Base-by-base conservation (phyloP, 768 basidiomycete genomes). In the Suillus bovinus region DNA sequence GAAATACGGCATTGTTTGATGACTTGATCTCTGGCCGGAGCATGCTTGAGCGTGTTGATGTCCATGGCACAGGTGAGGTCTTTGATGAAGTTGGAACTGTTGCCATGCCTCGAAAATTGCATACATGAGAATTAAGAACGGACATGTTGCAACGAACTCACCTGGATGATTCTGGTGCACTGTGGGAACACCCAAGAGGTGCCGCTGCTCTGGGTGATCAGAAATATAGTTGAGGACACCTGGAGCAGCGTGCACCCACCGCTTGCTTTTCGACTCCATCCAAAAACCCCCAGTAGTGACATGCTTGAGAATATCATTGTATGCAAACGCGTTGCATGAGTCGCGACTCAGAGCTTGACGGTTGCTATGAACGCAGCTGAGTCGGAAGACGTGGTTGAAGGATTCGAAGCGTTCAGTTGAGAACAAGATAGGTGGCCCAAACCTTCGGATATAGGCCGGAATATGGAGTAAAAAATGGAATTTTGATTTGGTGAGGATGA, bases 381-480 rank as follows among this genome's bases (percentile, higher is more conserved):
- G 49, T 1, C 66, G 58, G 16, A 76, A 75, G 2, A 78, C 64
- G 1, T 69, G 69, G 13, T 70, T 69, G 56, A 70, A 74, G 0
- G 72, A 70, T 34, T 77, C 70, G 38, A 65, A 77, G 0, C 52
- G 50, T 42, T 77, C 70, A 2, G 74, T 76, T 0, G 70, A 69
- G 55, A 71, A 76, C 0, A 72, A 56, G 3, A 76, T 65, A 0
- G 73, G 64, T 0, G 75, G 74, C 0, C 71, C 74, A 63, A 76
- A 77, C 0, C 56, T 60, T 3, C 59, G 27, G 38, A 77, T 74
- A 38, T 66, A 70, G 24, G 61, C 63, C 0, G 69, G 71, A 2
- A 75, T 64, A 22, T 76, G 72, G 5, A 74, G 27, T 0, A 77
- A 60, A n/a, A 76, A 70, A 59, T 76, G 74, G 27, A 74, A 74